Percentiles rank a stretch among this genome's conserved stretches.
Conservation (phyloP, 208 protist genomes). For the Trypanosoma theileri region DNA sequence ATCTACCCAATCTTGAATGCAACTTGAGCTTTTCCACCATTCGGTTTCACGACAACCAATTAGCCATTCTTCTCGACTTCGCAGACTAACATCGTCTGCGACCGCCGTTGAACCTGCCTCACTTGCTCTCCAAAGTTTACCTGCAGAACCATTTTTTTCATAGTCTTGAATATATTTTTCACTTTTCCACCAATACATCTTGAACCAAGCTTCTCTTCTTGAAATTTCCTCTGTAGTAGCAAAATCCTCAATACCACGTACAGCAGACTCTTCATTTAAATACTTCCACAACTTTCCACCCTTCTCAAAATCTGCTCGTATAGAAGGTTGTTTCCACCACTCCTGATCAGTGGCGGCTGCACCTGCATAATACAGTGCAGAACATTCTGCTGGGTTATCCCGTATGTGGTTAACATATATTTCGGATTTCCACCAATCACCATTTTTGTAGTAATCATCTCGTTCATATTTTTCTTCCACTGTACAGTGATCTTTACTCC, state of each 20-base stretch:
- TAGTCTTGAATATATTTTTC: conserved; percentile 33
- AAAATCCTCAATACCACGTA: conserved; percentile 25
- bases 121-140: conserved; percentile 28
- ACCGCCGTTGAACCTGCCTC: conserved; percentile 8
- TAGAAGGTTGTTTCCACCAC: conserved; percentile 36
- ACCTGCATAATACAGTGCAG: conserved; percentile 29
- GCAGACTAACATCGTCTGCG: conserved; percentile 22
- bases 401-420: conserved; percentile 21
- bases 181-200: conserved; percentile 40
- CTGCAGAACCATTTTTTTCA: conserved; percentile 32
- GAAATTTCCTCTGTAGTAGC: conserved; percentile 21
- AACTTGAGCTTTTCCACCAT: conserved; percentile 35
- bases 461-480: conserved; percentile 39
- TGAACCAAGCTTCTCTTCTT: conserved; percentile 33
- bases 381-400: conserved; percentile 23
- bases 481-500: conserved; percentile 32
- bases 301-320: conserved; percentile 32
- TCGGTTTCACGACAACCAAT: conserved; percentile 29
- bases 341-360: conserved; percentile 32
- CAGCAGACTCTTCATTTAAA: conserved; percentile 22
- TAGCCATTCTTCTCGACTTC: conserved; percentile 37
- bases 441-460: conserved; percentile 46
- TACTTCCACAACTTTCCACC: conserved; percentile 31
- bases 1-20: conserved; percentile 36
- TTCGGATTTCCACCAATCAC: conserved; percentile 47